Evolutionary conservation across 352 stramenopile species (phyloP).

Genomic region (Elongisporangium prolatum): DNA sequence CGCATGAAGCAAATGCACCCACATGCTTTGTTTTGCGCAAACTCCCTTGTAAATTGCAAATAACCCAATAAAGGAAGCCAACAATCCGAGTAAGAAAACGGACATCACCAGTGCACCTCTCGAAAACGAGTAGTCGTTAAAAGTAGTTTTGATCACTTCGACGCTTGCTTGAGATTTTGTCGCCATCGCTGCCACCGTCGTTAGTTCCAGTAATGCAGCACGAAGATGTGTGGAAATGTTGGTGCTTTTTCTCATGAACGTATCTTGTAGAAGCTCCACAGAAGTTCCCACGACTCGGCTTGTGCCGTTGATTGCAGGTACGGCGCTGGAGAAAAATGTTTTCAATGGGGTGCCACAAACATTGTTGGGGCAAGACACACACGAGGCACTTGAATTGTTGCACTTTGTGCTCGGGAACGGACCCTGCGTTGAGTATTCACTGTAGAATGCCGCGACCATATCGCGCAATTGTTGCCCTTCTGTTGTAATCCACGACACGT

Average conservation of each 20-base stretch:
- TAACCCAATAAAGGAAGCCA: slow-evolving; percentile 58
- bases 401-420: slow-evolving; percentile 50
- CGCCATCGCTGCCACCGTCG: slow-evolving; percentile 41
- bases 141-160: slow-evolving; percentile 50
- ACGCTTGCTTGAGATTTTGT: slow-evolving; percentile 56
- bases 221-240: slow-evolving; percentile 37
- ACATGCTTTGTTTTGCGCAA: slow-evolving; percentile 66
- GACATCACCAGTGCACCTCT: slow-evolving; percentile 67
- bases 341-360: slow-evolving; percentile 49
- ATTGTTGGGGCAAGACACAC: slow-evolving; percentile 41
- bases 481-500: slow-evolving; percentile 43
- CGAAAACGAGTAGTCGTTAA: slow-evolving; percentile 75
- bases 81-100: slow-evolving; percentile 70
- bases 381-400: slow-evolving; percentile 34
- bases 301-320: slow-evolving; percentile 10
- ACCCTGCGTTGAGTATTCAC: slow-evolving; percentile 50
- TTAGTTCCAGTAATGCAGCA: slow-evolving; percentile 42
- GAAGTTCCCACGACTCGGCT: slow-evolving; percentile 25
- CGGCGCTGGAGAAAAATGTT: slow-evolving; percentile 30
- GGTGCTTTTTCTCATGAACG: slow-evolving; percentile 38
- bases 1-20: slow-evolving; percentile 72
- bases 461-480: slow-evolving; percentile 43
- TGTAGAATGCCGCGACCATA: slow-evolving; percentile 56
- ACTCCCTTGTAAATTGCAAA: slow-evolving; percentile 74
- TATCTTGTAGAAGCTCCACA: slow-evolving; percentile 23